Evolutionary conservation across 2,329 filamentous ascomycete genomes (phyloP), one percentile per base, ranked within the genome.

Genomic region (Aureobasidium subglaciale): DNA sequence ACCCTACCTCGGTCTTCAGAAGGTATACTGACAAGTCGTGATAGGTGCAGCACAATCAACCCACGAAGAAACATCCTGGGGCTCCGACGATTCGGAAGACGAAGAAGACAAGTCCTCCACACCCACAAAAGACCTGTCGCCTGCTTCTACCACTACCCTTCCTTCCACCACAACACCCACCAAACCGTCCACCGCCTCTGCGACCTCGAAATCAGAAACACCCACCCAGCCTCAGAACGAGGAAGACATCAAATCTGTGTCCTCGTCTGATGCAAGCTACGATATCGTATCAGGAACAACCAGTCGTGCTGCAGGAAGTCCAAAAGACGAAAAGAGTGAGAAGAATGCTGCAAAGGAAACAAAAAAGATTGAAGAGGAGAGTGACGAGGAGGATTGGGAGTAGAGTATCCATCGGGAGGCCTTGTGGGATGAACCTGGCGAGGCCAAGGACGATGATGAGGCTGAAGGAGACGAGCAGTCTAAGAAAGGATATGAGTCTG

Each of bases 191-290:
- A 61, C 56, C 57, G 59, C 35, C 50, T 55, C 61, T 60, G 66
- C 52, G 60, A 68, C 56, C 62, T 65, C 60, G 59, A 74, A 83
- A 45, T 89, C 89, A 70, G 78, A 84, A 24, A 72, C 60, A 1
- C 82, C 87, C 63, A 30, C 16, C 16, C 75, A 84, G 16, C 85
- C 88, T 54, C 73, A 75, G 35, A 87, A 95, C 65, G 90, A 96
- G 66, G 87, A 90, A 70, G 73, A 76, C 42, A 69, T 70, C 69
- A 90, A 92, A 69, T 95, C 88, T 24, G 88, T 93, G 63, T 84
- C 90, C 7, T 93, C 93, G 65, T 96, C 92, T 68, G 93, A 99
- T 64, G 89, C 89, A 16, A 96, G 90, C 73, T 99, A 99, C 70
- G 93, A 99, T 69, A 80, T 99, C 30, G 90, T 99, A 3, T 76